Conservation (phyloP, 2,329 filamentous ascomycete genomes). For the Calonectria naviculata region DNA sequence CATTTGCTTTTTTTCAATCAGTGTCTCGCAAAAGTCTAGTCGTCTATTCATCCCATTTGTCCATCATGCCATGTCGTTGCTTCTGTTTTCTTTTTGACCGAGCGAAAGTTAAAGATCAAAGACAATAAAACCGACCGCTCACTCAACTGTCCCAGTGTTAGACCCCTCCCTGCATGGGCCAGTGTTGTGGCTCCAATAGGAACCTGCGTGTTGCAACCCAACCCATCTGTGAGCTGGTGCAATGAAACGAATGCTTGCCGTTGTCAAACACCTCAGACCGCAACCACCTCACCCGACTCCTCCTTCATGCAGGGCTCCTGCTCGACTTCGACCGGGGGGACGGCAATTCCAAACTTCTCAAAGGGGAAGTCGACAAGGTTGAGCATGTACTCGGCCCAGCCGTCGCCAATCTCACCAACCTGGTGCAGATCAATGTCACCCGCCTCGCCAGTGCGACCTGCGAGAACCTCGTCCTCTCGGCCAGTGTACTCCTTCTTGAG, state of each 20-base stretch:
- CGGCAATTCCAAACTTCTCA: slow-evolving; percentile 67
- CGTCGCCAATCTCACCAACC: slow-evolving; percentile 68
- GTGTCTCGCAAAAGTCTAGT: background rate
- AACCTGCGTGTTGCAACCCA: background rate
- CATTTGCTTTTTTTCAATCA: slow-evolving; percentile 6
- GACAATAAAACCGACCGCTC: background rate
- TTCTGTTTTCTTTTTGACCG: slow-evolving; percentile 2
- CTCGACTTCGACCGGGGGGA: slow-evolving; percentile 56
- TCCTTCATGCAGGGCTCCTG: slow-evolving; percentile 56
- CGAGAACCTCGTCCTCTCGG: slow-evolving; percentile 83
- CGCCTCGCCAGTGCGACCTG: slow-evolving; percentile 80
- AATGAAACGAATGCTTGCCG: slow-evolving; percentile 8
- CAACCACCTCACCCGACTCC: slow-evolving; percentile 19
- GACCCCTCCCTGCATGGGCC: slow-evolving; percentile 14
- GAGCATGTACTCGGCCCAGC: slow-evolving; percentile 68
- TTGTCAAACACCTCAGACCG: slow-evolving; percentile 23
- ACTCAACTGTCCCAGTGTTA: background rate
- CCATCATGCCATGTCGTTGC: background rate
- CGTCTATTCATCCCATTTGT: slow-evolving; percentile 2
- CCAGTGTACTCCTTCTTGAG: slow-evolving; percentile 81
- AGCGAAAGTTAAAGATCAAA: background rate
- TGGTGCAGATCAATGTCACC: slow-evolving; percentile 65
- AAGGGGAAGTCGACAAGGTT: slow-evolving; percentile 68
- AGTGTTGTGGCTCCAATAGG: background rate
- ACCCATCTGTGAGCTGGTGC: background rate